Evolutionary conservation across 768 basidiomycete species (phyloP).

Genomic region (Boletus vinaceobasis): DNA sequence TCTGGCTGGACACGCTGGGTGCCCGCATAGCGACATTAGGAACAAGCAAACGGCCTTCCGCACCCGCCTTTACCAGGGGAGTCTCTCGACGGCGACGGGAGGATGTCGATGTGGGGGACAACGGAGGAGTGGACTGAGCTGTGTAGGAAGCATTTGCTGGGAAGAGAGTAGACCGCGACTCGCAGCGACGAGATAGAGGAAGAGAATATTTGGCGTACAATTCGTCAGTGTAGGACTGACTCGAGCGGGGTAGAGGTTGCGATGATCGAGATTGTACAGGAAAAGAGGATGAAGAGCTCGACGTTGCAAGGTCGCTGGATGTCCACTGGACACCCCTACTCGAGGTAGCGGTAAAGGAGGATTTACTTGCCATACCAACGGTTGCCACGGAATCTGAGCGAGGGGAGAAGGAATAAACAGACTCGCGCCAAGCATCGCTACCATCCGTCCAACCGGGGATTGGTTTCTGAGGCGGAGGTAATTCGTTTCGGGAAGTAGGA

Average conservation of each 20-base stretch:
- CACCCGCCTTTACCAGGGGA: conserved; percentile 53
- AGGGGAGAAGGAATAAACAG: conserved; percentile 52
- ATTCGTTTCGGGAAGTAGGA: conserved; percentile 27
- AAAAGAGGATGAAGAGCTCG: conserved; percentile 26
- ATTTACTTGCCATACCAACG: conserved; percentile 27
- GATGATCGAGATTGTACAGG: conserved; percentile 21
- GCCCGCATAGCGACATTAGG: conserved; percentile 38
- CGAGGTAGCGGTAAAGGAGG: conserved; percentile 49
- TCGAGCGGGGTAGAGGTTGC: conserved; percentile 26
- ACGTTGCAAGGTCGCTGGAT: conserved; percentile 27
- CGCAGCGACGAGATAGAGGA: conserved; percentile 53
- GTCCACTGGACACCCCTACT: conserved; percentile 52
- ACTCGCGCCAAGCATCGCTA: conserved; percentile 62
- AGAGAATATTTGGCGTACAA: conserved; percentile 54
- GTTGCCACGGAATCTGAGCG: conserved; percentile 36
- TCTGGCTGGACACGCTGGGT: conserved; percentile 35
- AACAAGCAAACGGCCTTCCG: conserved; percentile 62
- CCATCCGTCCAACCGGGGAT: conserved; percentile 73
- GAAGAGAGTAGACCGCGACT: conserved; percentile 44
- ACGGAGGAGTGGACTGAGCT: conserved; percentile 35
- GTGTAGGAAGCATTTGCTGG: conserved; percentile 34
- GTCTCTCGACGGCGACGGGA: conserved; percentile 45
- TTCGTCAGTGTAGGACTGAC: conserved; percentile 39
- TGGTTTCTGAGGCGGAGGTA: conserved; percentile 37
- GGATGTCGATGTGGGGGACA: conserved; percentile 35